A percentile compares a stretch with the other conserved stretches of the same genome.
Conservation (phyloP, 108 stramenopile species). For the Skeletonema potamos region DNA sequence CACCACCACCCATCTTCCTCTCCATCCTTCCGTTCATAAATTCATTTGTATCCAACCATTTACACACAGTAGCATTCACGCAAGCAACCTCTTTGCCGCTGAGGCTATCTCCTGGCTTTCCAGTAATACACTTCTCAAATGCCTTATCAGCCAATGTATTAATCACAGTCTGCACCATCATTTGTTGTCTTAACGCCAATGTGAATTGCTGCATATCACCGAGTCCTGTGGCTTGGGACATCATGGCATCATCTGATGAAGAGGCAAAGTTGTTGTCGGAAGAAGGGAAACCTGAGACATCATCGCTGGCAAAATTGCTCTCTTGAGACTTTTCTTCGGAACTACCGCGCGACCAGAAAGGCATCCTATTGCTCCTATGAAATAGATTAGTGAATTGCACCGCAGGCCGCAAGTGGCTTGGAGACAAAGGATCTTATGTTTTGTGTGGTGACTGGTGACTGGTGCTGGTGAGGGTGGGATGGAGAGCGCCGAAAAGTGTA, state of each 20-base stretch:
- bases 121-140: slow-evolving; percentile 76
- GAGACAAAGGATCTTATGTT: too few species aligned
- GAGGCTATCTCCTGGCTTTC: slow-evolving; percentile 52
- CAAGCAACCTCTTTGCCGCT: slow-evolving; percentile 73
- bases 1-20: slow-evolving; percentile 56
- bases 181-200: slow-evolving; percentile 68
- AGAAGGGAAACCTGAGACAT: slow-evolving; percentile 21
- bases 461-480: too few species aligned
- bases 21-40: slow-evolving; percentile 77
- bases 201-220: slow-evolving; percentile 71
- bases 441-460: too few species aligned
- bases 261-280: slow-evolving; percentile 15
- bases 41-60: slow-evolving; percentile 88
- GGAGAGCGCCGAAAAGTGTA: too few species aligned
- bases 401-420: too few species aligned
- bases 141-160: slow-evolving; percentile 67
- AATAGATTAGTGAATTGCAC: not conserved
- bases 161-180: slow-evolving; percentile 77
- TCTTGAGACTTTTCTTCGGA: slow-evolving; percentile 22
- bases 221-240: slow-evolving; percentile 32
- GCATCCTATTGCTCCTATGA: slow-evolving; percentile 9
- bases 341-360: slow-evolving; percentile 44
- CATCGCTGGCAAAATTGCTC: slow-evolving; percentile 31
- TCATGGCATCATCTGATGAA: slow-evolving; percentile 21
- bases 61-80: slow-evolving; percentile 68